Evolutionary conservation across 192 early-diverging fungal genomes (phyloP).

Genomic region (Coemansia furcata): DNA sequence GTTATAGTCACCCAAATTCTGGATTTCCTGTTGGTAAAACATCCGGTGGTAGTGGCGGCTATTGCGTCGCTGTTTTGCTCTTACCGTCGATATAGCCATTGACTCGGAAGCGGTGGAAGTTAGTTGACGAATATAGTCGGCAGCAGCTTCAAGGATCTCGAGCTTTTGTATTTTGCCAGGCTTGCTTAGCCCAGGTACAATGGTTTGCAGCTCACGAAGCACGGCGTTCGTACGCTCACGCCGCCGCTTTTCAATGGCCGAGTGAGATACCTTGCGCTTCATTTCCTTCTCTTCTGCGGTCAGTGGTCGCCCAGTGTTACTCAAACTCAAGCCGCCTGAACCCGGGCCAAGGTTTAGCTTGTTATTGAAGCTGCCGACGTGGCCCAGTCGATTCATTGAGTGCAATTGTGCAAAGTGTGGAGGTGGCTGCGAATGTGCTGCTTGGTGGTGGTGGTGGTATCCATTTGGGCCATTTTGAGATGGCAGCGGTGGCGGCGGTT

Average conservation of each 20-base stretch:
- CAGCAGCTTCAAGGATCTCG: slow-evolving; percentile 50
- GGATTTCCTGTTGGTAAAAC: neutral
- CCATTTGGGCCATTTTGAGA: neutral
- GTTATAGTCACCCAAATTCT: neutral
- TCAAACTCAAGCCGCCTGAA: neutral
- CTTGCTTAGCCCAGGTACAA: slow-evolving; percentile 63
- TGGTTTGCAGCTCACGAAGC: slow-evolving; percentile 70
- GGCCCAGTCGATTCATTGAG: slow-evolving; percentile 2
- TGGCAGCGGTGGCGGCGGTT: neutral
- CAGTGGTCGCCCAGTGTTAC: slow-evolving; percentile 11
- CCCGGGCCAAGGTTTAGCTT: neutral
- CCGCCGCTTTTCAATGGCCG: slow-evolving; percentile 82
- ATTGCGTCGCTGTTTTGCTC: neutral
- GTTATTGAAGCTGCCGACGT: neutral
- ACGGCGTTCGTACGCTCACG: slow-evolving; percentile 88
- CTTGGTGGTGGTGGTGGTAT: neutral
- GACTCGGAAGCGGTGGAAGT: slow-evolving; percentile 2
- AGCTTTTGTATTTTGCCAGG: slow-evolving; percentile 53
- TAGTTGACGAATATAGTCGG: slow-evolving; percentile 46
- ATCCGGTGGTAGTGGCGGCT: slow-evolving; percentile 3
- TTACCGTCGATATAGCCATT: neutral
- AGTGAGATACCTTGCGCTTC: slow-evolving; percentile 82
- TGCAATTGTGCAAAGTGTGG: neutral
- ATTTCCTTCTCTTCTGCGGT: slow-evolving; percentile 62
- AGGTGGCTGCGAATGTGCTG: neutral